A percentile compares a stretch with the other conserved stretches of the same genome.
These are phyloP conservation scores for Tylopilus sp. DNA, from an alignment of 1,284 basidiomycete genomes.

Conservation along the genomic window DNA sequence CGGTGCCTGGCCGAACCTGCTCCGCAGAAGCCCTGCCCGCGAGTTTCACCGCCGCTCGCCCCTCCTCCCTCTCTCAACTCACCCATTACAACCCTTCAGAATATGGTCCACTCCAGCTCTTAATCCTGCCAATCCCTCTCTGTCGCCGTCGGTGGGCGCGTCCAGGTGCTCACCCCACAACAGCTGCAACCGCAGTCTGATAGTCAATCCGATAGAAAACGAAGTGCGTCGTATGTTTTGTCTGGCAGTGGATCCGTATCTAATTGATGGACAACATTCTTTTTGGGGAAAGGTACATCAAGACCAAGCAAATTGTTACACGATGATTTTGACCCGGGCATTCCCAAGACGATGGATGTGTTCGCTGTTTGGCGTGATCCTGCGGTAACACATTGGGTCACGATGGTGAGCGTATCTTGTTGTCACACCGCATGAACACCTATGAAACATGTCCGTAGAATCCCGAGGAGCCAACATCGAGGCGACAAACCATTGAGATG, in stretches of 20 bases:
- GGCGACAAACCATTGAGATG: slow-evolving; percentile 74
- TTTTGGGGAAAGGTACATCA: slow-evolving; percentile 68
- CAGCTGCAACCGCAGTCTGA: slow-evolving; percentile 24
- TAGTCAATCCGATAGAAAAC: too few species aligned
- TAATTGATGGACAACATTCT: background rate
- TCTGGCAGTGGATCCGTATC: too few species aligned
- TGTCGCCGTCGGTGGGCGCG: slow-evolving; percentile 36
- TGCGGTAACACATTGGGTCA: slow-evolving; percentile 65
- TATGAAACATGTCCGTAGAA: slow-evolving; percentile 58
- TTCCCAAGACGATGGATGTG: slow-evolving; percentile 89
- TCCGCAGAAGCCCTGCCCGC: slow-evolving; percentile 44
- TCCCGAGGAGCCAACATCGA: slow-evolving; percentile 82
- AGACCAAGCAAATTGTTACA: slow-evolving; percentile 82
- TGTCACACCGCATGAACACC: slow-evolving; percentile 13
- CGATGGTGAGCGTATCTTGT: slow-evolving; percentile 69
- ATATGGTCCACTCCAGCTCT: slow-evolving; percentile 50
- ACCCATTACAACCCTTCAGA: slow-evolving; percentile 56
- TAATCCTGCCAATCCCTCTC: slow-evolving; percentile 39
- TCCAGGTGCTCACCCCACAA: slow-evolving; percentile 17
- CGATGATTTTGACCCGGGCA: slow-evolving; percentile 81
- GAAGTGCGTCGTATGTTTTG: too few species aligned
- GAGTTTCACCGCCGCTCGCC: slow-evolving; percentile 44
- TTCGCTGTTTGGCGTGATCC: slow-evolving; percentile 78
- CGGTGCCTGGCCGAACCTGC: slow-evolving; percentile 32
- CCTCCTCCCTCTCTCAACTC: slow-evolving; percentile 37